Base-by-base conservation (phyloP, 257 asterid genomes). In the Forsythia viridissima region DNA sequence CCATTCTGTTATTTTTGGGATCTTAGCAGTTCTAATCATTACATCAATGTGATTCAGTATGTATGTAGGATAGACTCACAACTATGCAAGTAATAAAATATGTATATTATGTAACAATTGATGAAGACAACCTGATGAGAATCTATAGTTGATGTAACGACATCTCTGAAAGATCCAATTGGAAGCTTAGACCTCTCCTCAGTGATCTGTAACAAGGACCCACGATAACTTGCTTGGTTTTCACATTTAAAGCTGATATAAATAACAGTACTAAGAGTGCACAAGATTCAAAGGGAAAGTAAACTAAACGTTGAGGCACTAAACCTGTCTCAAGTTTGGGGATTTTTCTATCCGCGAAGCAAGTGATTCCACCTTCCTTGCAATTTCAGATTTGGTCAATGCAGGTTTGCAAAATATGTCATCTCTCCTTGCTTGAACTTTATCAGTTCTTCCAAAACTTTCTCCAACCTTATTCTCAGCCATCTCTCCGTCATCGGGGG, bases 141-240 rank as follows among this genome's bases (percentile, higher is more conserved):
- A 70, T 79, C 91, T 74, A 92, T 71, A 9, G 92, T 86, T 77
- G 96, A 89, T 70, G 90, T 91, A 83, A 95, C 91, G 65, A 7
- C 78, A 84, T 91, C 94, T 89, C 48, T 87, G 89, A 91, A 95
- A 76, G 96, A 90, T 80, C 94, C 82, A 78, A 95, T 95, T 30
- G 99, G 99, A 83, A 95, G 99, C 87, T 87, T 92, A 68, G 97
- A 88, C 88, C 96, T 91, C 72, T 46, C 78, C 80, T 83, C 84
- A 16, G 87, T 80, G 66, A 90, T 92, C 99, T 95, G 90, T 81
- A 84, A 75, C 74, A 86, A 18, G 67, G 66, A 57, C 10, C 44
- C 61, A 81, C 42, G 66, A 75, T 69, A 72, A 79, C 69, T 75
- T 63, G 68, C 18, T 48, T 71, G 30, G 71, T n/a, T n/a, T 67